Base-by-base conservation (phyloP, 2,329 filamentous ascomycete genomes). In the Monilinia fructigena region DNA sequence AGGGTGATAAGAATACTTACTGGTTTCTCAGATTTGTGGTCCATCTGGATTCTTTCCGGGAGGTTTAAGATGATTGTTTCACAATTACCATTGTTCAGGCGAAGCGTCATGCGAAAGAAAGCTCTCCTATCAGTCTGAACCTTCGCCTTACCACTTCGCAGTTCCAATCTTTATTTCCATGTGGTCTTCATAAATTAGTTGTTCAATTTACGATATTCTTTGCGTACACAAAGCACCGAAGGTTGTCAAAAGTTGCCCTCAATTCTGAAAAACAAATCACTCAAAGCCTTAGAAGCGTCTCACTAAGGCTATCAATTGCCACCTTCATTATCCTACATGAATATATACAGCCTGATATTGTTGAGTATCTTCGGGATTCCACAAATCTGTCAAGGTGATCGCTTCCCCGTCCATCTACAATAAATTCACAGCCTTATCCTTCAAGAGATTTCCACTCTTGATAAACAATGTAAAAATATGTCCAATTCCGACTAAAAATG, bases 391-490 rank as follows among this genome's bases (percentile, higher is more conserved):
- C 45, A 7, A 20, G 20, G 18, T 7, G n/a, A 47, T n/a, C 16
- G 11, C 8, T 4, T 45, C 14, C n/a, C 38, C 28, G 2, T 38
- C 20, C 11, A 58, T 26, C 23, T 64, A 64, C 20, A 58, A 56
- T 23, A 65, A 52, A 31, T 59, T 59, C 16, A 54, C 42, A 31
- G 31, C 31, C 35, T n/a, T 52, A 31, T 65, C 53, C 40, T 52
- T 71, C 59, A 73, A 50, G 4, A 61, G 18, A 62, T 72, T 73
- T 3, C 70, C 72, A 47, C 65, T 69, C 68, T 68, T 73, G 26
- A 73, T 67, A 64, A 71, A 74, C 38, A 74, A 40, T 8, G 71
- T 71, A 7, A 69, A 62, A 53, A 70, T 66, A 28, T 68, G 47
- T 31, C 67, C 69, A 28, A 74, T 61, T 4, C 72, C 73, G 6